These are phyloP conservation scores for Musa acuminata DNA, from an alignment of 176 grass and related monocot species.

Conservation along the genomic window DNA sequence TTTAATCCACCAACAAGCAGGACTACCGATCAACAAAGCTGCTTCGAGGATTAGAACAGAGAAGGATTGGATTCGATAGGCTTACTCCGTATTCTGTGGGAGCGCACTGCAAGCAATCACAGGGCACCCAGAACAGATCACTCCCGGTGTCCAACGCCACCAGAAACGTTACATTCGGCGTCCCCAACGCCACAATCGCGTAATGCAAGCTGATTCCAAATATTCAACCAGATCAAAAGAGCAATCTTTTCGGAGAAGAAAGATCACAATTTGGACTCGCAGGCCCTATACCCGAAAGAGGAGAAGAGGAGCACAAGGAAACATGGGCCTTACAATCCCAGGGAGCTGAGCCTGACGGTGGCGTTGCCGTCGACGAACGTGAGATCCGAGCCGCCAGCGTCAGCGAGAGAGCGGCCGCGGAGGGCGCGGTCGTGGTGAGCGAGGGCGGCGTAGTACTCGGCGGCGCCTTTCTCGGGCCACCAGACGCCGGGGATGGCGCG, in stretches of 20 bases:
- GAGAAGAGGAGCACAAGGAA: neutral
- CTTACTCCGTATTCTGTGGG: conserved; percentile 10
- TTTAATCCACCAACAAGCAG: too few species aligned
- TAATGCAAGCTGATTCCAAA: conserved; percentile 55
- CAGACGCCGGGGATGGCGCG: conserved; percentile 25
- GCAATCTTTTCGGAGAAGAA: neutral
- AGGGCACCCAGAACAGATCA: conserved; percentile 89
- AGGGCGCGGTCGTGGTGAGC: conserved; percentile 53
- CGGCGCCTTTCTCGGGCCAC: conserved; percentile 30
- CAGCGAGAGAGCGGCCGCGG: conserved; percentile 29
- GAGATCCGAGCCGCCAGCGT: conserved; percentile 28
- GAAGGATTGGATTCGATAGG: conserved; percentile 1
- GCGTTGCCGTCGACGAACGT: conserved; percentile 51
- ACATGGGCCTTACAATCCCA: conserved; percentile 34
- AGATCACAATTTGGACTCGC: neutral
- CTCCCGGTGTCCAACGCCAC: conserved; percentile 91
- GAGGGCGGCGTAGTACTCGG: conserved; percentile 61
- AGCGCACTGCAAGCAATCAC: conserved; percentile 76
- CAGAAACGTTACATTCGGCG: conserved; percentile 68
- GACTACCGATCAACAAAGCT: too few species aligned
- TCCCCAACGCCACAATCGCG: conserved; percentile 56
- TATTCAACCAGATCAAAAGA: neutral
- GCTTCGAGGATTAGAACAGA: neutral
- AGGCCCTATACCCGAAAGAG: neutral
- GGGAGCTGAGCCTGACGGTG: conserved; percentile 2